phyloP scores from a whole-genome alignment of 768 basidiomycete genomes.

The Mycena indigotica region DNA sequence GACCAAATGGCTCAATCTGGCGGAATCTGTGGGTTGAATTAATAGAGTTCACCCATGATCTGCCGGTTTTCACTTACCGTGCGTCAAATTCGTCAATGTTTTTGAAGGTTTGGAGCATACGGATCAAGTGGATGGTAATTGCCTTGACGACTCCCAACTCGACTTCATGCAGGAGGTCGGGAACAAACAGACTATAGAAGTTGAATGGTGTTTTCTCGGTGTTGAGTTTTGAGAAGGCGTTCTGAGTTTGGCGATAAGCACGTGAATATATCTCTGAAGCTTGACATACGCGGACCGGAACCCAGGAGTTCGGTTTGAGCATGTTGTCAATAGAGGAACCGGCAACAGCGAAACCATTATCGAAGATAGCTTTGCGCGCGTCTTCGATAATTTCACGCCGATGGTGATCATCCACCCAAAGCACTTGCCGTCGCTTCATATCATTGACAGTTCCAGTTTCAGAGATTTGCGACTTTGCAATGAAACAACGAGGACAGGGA shows the following conservation, averaged over 20 bases:
- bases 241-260: constrained; percentile 23
- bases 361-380: neutral
- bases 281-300: neutral
- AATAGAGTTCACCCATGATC: neutral
- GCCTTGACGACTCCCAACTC: constrained; percentile 43
- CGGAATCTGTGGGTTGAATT: neutral
- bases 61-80: constrained; percentile 14
- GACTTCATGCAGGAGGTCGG: constrained; percentile 44
- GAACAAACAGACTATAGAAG: no score
- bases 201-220: no score
- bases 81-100: constrained; percentile 25
- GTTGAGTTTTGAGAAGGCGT: no score
- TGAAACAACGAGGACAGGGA: constrained; percentile 25
- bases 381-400: neutral
- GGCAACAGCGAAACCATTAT: no score
- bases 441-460: constrained; percentile 20
- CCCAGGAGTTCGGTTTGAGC: neutral
- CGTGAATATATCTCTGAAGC: constrained; percentile 2
- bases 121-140: constrained; percentile 37
- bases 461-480: constrained; percentile 13
- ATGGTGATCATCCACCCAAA: neutral
- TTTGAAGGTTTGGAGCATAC: no score
- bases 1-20: constrained; percentile 25
- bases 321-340: neutral
- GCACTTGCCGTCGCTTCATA: neutral